Evolutionary conservation across 306 rosid genomes (phyloP).

Genomic region (Begonia masoniana): DNA sequence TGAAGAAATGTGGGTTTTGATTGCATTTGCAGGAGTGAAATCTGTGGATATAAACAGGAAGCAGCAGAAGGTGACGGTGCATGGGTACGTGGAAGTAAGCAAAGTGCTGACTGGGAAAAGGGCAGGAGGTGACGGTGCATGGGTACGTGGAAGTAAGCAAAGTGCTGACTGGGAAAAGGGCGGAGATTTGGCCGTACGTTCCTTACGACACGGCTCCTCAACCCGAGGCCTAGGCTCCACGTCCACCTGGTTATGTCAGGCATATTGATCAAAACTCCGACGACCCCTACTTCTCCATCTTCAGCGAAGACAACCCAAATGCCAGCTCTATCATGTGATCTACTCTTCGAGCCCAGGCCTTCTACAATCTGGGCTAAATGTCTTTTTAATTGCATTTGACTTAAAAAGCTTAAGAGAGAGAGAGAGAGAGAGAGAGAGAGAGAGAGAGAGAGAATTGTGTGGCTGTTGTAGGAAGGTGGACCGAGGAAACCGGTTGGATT

Average conservation of each 20-base stretch:
- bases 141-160: constrained; percentile 84
- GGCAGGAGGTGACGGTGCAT: constrained; percentile 74
- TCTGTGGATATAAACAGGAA: constrained; percentile 89
- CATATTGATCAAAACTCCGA: constrained; percentile 53
- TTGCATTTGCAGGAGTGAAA: constrained; percentile 50
- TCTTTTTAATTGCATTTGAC: no score
- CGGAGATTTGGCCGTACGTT: constrained; percentile 95
- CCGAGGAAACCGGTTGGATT: no score
- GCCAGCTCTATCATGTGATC: constrained; percentile 85
- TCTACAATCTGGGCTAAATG: no score
- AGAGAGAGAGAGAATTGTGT: no score
- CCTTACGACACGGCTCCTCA: constrained; percentile 81
- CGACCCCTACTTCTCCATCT: constrained; percentile 74
- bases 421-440: no score
- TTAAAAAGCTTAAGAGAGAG: no score
- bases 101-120: no score
- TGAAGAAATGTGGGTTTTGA: no score
- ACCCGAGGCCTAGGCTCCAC: constrained; percentile 86
- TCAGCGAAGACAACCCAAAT: constrained; percentile 97
- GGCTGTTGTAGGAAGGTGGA: no score
- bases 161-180: constrained; percentile 69
- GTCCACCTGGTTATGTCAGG: constrained; percentile 94
- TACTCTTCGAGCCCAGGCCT: no score
- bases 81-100: constrained; percentile 73
- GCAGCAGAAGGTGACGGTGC: constrained; percentile 86